Conservation (phyloP, 2,329 filamentous ascomycete genomes). For the Huntiella omanensis region DNA sequence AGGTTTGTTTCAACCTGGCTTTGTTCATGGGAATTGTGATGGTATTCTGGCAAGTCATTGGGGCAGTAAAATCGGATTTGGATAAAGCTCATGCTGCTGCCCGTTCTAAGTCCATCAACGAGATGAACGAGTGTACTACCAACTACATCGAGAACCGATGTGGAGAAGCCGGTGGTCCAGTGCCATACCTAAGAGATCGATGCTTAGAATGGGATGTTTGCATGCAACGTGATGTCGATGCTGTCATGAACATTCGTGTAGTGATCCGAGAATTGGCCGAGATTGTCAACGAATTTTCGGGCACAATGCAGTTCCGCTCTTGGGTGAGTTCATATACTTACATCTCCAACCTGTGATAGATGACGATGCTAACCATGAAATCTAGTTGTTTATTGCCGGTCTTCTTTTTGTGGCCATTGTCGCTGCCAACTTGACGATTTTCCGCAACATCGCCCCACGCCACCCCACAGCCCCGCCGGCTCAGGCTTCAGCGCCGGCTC, state of each 20-base stretch:
- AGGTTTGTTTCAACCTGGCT: constrained; percentile 43
- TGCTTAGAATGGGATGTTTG: constrained; percentile 74
- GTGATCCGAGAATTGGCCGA: constrained; percentile 76
- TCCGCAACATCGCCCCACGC: constrained; percentile 6
- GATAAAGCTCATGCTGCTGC: constrained; percentile 50
- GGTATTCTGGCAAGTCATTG: constrained; percentile 49
- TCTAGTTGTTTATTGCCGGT: constrained; percentile 31
- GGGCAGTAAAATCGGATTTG: constrained; percentile 57
- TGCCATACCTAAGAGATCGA: constrained; percentile 52
- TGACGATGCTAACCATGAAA: constrained; percentile 5
- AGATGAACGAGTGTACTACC: constrained; percentile 54
- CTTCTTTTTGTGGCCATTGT: constrained; percentile 29
- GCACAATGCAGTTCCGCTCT: constrained; percentile 71
- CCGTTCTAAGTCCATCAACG: constrained; percentile 47
- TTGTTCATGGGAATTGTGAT: constrained; percentile 39
- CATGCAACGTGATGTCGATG: constrained; percentile 66
- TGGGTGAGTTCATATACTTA: constrained; percentile 24
- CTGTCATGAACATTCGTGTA: constrained; percentile 60
- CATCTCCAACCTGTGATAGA: neutral
- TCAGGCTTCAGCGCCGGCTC: neutral
- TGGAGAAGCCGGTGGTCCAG: constrained; percentile 28
- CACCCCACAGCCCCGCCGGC: neutral
- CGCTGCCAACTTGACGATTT: constrained; percentile 30
- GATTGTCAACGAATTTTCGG: constrained; percentile 86
- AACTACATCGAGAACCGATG: constrained; percentile 66